Evolutionary conservation across 192 early-diverging fungal genomes (phyloP).

Genomic region (Physocladia obscura): DNA sequence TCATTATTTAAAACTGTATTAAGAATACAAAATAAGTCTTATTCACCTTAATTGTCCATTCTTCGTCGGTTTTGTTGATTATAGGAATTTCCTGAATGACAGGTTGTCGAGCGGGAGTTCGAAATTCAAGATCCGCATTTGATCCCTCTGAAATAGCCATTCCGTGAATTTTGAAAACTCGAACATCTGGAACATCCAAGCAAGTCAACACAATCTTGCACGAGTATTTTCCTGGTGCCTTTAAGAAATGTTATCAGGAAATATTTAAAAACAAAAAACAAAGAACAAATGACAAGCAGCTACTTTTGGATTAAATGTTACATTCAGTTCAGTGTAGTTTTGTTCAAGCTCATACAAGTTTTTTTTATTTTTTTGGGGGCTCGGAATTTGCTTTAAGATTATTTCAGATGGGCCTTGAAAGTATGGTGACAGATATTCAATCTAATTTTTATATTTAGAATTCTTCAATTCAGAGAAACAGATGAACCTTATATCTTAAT

Average conservation of each 20-base stretch:
- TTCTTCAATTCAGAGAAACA: neutral
- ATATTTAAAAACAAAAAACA: too few species aligned
- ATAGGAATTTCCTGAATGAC: constrained; percentile 56
- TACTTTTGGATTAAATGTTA: constrained; percentile 48
- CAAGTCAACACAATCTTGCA: constrained; percentile 47
- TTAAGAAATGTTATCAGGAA: neutral
- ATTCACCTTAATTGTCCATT: constrained; percentile 49
- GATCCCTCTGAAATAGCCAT: constrained; percentile 52
- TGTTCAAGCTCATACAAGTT: constrained; percentile 30
- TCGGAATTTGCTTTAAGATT: constrained; percentile 30
- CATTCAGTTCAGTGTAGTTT: constrained; percentile 46
- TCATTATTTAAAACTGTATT: neutral
- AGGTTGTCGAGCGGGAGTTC: constrained; percentile 42
- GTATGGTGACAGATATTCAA: constrained; percentile 50
- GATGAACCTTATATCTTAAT: constrained; percentile 36
- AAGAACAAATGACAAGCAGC: neutral
- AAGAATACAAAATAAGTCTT: neutral
- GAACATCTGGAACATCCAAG: constrained; percentile 44
- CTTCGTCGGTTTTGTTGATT: constrained; percentile 52
- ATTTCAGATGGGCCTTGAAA: constrained; percentile 51
- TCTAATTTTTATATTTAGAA: constrained; percentile 17
- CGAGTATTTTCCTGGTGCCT: constrained; percentile 50
- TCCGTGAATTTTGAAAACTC: constrained; percentile 46
- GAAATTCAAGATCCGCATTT: constrained; percentile 47
- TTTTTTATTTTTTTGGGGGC: constrained; percentile 37